phyloP scores from a whole-genome alignment of 108 stramenopile genomes.

The Fragilariopsis cylindrus region DNA sequence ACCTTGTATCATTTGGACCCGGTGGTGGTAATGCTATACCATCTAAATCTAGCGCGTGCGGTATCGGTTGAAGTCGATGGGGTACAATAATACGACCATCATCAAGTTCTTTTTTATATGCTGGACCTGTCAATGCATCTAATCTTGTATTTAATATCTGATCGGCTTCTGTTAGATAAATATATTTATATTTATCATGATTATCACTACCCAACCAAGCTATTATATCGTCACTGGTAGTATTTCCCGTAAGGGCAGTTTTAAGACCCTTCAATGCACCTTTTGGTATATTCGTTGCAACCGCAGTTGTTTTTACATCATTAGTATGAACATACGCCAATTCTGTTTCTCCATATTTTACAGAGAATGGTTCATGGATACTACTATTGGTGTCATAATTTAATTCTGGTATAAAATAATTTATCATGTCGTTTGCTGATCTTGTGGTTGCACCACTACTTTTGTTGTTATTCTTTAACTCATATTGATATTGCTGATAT shows the following conservation, averaged over 20 bases:
- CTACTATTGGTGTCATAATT: background rate
- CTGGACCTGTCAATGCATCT: background rate
- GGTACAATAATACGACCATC: slow-evolving; percentile 34
- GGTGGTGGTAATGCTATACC: background rate
- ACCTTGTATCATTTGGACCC: background rate
- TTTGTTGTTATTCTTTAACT: background rate
- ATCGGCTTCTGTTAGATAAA: slow-evolving; percentile 51
- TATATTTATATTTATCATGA: slow-evolving; percentile 28
- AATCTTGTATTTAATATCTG: slow-evolving; percentile 32
- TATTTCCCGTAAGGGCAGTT: background rate
- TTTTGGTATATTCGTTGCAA: slow-evolving; percentile 21
- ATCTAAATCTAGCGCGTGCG: slow-evolving; percentile 32
- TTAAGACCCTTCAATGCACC: slow-evolving; percentile 21
- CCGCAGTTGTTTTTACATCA: slow-evolving; percentile 31
- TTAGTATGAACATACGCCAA: background rate
- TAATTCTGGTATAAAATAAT: too few relatives aligned
- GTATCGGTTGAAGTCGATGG: slow-evolving; percentile 51
- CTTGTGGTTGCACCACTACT: too few relatives aligned
- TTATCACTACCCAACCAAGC: background rate
- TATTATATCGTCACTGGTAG: background rate
- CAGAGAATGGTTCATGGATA: too few relatives aligned
- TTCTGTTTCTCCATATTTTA: background rate
- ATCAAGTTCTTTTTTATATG: slow-evolving; percentile 21
- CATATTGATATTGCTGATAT: background rate
- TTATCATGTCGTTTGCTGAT: too few relatives aligned